Conservation (phyloP, 495 filamentous ascomycete species). For the Diplogelasinospora grovesii region DNA sequence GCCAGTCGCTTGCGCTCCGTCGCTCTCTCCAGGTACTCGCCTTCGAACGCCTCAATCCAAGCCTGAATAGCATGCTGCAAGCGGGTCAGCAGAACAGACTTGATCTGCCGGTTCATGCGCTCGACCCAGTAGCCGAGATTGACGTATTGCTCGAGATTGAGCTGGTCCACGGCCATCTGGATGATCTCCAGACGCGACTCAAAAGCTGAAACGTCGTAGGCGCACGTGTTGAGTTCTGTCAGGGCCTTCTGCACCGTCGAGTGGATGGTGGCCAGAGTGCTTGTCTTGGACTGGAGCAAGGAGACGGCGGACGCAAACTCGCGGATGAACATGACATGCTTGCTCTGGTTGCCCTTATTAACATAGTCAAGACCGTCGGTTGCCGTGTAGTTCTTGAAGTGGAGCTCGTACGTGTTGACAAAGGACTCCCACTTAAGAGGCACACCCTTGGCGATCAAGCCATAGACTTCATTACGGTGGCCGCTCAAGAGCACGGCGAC, state of each 20-base stretch:
- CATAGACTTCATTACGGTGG: slow-evolving; percentile 81
- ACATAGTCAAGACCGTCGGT: slow-evolving; percentile 55
- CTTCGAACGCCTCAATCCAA: slow-evolving; percentile 80
- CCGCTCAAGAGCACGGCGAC: slow-evolving; percentile 82
- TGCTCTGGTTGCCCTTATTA: slow-evolving; percentile 65
- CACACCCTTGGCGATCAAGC: slow-evolving; percentile 74
- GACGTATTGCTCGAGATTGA: slow-evolving; percentile 90
- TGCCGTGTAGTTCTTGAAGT: slow-evolving; percentile 58
- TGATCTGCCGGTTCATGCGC: slow-evolving; percentile 76
- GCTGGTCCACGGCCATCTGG: slow-evolving; percentile 84
- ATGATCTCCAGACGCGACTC: slow-evolving; percentile 73
- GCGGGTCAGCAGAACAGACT: slow-evolving; percentile 64
- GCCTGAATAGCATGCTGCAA: slow-evolving; percentile 71
- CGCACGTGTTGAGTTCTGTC: slow-evolving; percentile 74
- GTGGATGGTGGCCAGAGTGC: slow-evolving; percentile 69
- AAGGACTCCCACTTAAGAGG: slow-evolving; percentile 95
- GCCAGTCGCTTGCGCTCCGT: slow-evolving; percentile 39
- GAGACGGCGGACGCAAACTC: slow-evolving; percentile 84
- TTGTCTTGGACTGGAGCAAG: slow-evolving; percentile 77
- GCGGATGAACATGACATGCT: slow-evolving; percentile 91
- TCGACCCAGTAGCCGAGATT: slow-evolving; percentile 87
- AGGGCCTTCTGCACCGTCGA: slow-evolving; percentile 76
- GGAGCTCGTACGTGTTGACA: slow-evolving; percentile 89
- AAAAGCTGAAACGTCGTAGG: slow-evolving; percentile 71
- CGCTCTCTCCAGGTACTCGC: slow-evolving; percentile 46